Evolutionary conservation across 176 grass and related monocot genomes (phyloP).

Genomic region (Cymbopogon citratus): DNA sequence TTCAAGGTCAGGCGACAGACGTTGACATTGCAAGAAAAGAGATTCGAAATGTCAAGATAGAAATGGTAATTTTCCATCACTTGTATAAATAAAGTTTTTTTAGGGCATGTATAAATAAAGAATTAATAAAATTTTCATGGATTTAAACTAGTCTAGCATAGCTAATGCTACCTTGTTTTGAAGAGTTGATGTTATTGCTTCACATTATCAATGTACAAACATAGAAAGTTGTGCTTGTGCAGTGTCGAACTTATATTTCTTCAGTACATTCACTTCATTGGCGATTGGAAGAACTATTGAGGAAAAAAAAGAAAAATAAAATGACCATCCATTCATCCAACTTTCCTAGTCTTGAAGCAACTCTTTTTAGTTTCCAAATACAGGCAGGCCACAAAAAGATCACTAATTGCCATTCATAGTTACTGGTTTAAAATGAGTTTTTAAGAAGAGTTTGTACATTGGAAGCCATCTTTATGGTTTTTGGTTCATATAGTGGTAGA

Average conservation of each 20-base stretch:
- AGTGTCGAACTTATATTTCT: not conserved
- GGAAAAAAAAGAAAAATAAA: not conserved
- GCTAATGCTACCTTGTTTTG: not conserved
- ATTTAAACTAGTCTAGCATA: conserved; percentile 4
- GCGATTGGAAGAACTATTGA: not conserved
- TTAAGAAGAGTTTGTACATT: not conserved
- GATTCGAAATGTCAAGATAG: conserved; percentile 87
- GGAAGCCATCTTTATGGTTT: not conserved
- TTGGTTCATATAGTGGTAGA: not conserved
- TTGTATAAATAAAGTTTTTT: not conserved
- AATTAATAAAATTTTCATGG: not conserved
- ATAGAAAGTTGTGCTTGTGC: not conserved
- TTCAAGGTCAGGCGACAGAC: conserved; percentile 76
- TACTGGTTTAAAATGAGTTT: not conserved
- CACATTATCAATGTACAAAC: not conserved
- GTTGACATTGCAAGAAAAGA: conserved; percentile 86
- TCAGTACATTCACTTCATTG: conserved; percentile 3
- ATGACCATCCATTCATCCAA: not conserved
- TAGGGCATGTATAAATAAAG: not conserved
- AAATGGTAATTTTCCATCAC: conserved; percentile 59
- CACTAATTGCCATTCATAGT: not conserved
- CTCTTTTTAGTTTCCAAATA: not conserved
- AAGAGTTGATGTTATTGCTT: not conserved
- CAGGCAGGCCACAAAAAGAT: not conserved
- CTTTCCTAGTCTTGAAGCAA: not conserved